Evolutionary conservation across 768 basidiomycete species (phyloP).

Genomic region (Exsudoporus frostii): DNA sequence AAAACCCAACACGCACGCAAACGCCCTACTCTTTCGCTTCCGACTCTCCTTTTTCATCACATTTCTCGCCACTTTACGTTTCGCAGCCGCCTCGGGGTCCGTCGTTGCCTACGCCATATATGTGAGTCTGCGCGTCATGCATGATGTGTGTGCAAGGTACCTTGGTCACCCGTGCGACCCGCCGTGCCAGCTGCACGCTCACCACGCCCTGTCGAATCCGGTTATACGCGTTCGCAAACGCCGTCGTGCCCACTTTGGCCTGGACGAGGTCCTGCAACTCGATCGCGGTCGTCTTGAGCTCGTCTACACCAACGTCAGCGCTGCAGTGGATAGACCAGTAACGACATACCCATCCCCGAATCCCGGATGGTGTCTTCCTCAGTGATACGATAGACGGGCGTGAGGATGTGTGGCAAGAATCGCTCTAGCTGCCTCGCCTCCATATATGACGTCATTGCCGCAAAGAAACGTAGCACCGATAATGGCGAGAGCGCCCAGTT

Average conservation of each 20-base stretch:
- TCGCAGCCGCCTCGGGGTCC: slow-evolving; percentile 75
- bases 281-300: slow-evolving; percentile 72
- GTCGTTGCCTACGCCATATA: slow-evolving; percentile 51
- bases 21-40: slow-evolving; percentile 67
- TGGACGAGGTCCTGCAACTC: slow-evolving; percentile 90
- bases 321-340: background rate
- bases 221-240: slow-evolving; percentile 77
- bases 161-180: slow-evolving; percentile 52
- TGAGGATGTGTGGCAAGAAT: slow-evolving; percentile 81
- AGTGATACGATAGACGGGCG: slow-evolving; percentile 80
- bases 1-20: slow-evolving; percentile 46
- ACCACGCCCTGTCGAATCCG: slow-evolving; percentile 71
- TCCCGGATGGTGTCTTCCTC: slow-evolving; percentile 87
- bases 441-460: slow-evolving; percentile 81
- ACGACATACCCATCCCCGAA: slow-evolving; percentile 64
- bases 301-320: slow-evolving; percentile 47
- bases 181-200: slow-evolving; percentile 68
- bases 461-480: slow-evolving; percentile 87
- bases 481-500: slow-evolving; percentile 84
- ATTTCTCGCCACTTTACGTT: slow-evolving; percentile 69
- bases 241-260: slow-evolving; percentile 80
- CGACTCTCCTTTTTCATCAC: slow-evolving; percentile 78
- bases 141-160: too few relatives aligned
- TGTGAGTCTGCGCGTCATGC: background rate
- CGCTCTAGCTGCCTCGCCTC: slow-evolving; percentile 52